Evolutionary conservation across 148 eudicot genomes (phyloP), one percentile per base, ranked within the genome.

Genomic region (Rhododendron kiyosumense): DNA sequence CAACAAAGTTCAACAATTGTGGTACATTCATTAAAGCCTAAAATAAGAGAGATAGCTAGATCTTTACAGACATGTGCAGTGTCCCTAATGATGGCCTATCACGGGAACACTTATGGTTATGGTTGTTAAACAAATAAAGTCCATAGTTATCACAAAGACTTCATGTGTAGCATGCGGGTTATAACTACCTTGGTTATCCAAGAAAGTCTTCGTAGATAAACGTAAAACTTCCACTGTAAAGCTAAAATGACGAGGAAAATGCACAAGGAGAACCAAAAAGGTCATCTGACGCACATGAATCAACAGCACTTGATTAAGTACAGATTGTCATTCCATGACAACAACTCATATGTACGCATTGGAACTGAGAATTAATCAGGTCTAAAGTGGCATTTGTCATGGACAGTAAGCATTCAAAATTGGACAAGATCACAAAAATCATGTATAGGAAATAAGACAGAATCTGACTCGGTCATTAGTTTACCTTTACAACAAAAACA

Each of bases 401-500:
- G 3, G 12, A 77, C 5, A 38, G 51, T 77, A 20, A 20, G 9
- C 80, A 77, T 41, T 41, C 51, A 20, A 41, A 41, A 36, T 22
- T 75, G 43, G 13, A 77, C 28, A 43, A 48, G 46, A 69, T 28
- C 12, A 26, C 41, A 24, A 7, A 36, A 73, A 73, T 83, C 18
- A 84, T 22, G 20, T 71, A 49, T 3, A 75, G 14, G 32, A 3
- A 22, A 20, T 63, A 30, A 57, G 49, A 14, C 18, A 80, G 30
- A 5, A 77, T 81, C 61, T 85, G 43, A 78, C 67, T 46, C 38
- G 71, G 48, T 77, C 77, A 85, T 81, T 43, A 83, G 28, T 85
- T 85, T 90, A 97, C 99, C 99, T 95, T 95, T 30, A 95, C 98
- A 78, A 95, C 91, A 87, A 97, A 97, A 45, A 97, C 93, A 84